Percentiles rank a stretch among this genome's conserved stretches.
phyloP scores from a whole-genome alignment of 2,329 filamentous ascomycete genomes.

The Sclerotinia borealis region DNA sequence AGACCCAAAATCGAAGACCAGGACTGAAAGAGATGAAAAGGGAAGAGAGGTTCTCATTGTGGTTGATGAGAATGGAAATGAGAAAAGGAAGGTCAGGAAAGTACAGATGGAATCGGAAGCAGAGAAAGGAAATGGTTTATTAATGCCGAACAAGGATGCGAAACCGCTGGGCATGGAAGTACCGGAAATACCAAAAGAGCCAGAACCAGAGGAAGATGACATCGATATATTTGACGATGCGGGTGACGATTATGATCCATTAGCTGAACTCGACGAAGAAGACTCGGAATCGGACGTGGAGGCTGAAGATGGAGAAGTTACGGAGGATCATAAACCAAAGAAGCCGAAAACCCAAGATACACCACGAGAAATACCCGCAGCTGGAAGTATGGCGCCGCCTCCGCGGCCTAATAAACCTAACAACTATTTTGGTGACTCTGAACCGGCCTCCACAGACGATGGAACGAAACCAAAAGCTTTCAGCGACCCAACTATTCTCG shows the following conservation, averaged over 20 bases:
- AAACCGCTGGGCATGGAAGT: slow-evolving; percentile 61
- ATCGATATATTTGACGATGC: slow-evolving; percentile 61
- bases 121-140: slow-evolving; percentile 38
- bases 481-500: slow-evolving; percentile 71
- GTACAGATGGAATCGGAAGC: slow-evolving; percentile 37
- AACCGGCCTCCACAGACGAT: slow-evolving; percentile 36
- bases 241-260: slow-evolving; percentile 61
- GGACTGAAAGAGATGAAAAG: slow-evolving; percentile 55
- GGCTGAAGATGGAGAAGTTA: slow-evolving; percentile 40
- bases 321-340: slow-evolving; percentile 25
- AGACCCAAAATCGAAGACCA: slow-evolving; percentile 45
- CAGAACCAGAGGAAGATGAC: slow-evolving; percentile 48
- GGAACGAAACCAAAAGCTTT: slow-evolving; percentile 45
- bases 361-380: slow-evolving; percentile 5
- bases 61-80: slow-evolving; percentile 59
- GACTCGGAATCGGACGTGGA: slow-evolving; percentile 34
- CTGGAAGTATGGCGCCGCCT: slow-evolving; percentile 41
- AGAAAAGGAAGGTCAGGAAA: slow-evolving; percentile 59
- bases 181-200: slow-evolving; percentile 46
- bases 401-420: slow-evolving; percentile 38
- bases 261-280: slow-evolving; percentile 49
- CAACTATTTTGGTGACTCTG: slow-evolving; percentile 60
- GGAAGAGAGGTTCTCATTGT: slow-evolving; percentile 60
- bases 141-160: slow-evolving; percentile 48
- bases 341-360: slow-evolving; percentile 15